phyloP scores from a whole-genome alignment of 768 basidiomycete species.

The Lepiota venenata region DNA sequence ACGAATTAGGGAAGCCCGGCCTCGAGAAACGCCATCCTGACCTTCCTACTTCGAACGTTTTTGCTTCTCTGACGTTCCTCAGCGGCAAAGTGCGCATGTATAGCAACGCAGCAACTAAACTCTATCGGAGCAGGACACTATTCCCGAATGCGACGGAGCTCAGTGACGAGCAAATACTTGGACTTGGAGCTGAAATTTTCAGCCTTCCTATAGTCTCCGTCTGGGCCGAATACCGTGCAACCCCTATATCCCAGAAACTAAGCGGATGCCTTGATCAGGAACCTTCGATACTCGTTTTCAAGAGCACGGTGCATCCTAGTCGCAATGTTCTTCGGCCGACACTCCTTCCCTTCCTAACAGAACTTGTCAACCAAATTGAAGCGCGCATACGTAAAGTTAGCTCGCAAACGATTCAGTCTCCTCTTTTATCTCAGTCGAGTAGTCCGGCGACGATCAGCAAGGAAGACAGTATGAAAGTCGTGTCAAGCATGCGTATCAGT shows the following conservation, averaged over 20 bases:
- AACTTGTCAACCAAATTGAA: slow-evolving; percentile 70
- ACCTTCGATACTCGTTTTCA: slow-evolving; percentile 72
- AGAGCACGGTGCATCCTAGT: slow-evolving; percentile 86
- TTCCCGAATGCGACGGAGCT: slow-evolving; percentile 36
- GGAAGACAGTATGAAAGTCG: slow-evolving; percentile 19
- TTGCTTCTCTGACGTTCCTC: slow-evolving; percentile 68
- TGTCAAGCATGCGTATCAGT: slow-evolving; percentile 64
- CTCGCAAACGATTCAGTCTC: slow-evolving; percentile 21
- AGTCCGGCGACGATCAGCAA: slow-evolving; percentile 16
- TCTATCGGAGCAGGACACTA: slow-evolving; percentile 33
- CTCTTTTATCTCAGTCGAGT: slow-evolving; percentile 12
- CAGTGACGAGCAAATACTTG: slow-evolving; percentile 51
- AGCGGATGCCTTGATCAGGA: slow-evolving; percentile 29
- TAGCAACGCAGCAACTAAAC: slow-evolving; percentile 39
- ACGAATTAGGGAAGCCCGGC: slow-evolving; percentile 16
- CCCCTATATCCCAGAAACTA: slow-evolving; percentile 39
- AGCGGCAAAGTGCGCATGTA: slow-evolving; percentile 84
- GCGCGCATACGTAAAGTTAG: slow-evolving; percentile 58
- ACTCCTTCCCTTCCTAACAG: slow-evolving; percentile 81
- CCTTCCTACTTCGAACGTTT: slow-evolving; percentile 56
- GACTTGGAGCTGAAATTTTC: slow-evolving; percentile 59
- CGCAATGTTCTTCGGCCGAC: slow-evolving; percentile 81
- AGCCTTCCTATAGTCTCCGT: slow-evolving; percentile 75
- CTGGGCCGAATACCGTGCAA: slow-evolving; percentile 78
- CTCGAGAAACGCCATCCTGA: slow-evolving; percentile 30